These are phyloP conservation scores for Rhodotorula paludigena DNA, from an alignment of 768 basidiomycete species.

Conservation along the genomic window DNA sequence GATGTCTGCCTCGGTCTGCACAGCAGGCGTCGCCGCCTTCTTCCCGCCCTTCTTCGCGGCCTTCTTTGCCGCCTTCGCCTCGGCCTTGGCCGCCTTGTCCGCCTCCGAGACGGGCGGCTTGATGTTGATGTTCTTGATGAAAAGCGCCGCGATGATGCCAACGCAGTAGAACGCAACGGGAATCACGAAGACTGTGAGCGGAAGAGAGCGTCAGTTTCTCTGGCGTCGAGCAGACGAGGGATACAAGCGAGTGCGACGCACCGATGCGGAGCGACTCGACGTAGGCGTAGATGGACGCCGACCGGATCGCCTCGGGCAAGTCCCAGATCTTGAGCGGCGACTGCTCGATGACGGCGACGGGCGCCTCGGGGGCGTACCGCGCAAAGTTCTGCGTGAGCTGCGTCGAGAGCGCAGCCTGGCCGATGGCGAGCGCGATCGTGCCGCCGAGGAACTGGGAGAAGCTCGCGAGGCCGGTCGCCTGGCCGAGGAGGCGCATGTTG, in stretches of 20 bases:
- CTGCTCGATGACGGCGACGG: slow-evolving; percentile 40
- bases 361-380: slow-evolving; percentile 41
- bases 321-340: slow-evolving; percentile 41
- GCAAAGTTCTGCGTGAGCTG: slow-evolving; percentile 45
- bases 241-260: background rate
- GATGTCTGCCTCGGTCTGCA: background rate
- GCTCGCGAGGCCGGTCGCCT: slow-evolving; percentile 42
- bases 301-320: slow-evolving; percentile 32
- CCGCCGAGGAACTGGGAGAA: slow-evolving; percentile 41
- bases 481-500: slow-evolving; percentile 42
- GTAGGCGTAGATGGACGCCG: slow-evolving; percentile 35
- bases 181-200: slow-evolving; percentile 16
- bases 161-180: slow-evolving; percentile 38
- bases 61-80: slow-evolving; percentile 47
- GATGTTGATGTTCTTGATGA: slow-evolving; percentile 47
- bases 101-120: slow-evolving; percentile 26
- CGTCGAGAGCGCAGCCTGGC: slow-evolving; percentile 47
- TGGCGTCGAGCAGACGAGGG: background rate
- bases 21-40: slow-evolving; percentile 38
- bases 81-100: slow-evolving; percentile 49
- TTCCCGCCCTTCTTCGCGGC: slow-evolving; percentile 52
- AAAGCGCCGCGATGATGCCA: slow-evolving; percentile 41
- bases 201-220: background rate
- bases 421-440: slow-evolving; percentile 46
- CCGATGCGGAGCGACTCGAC: slow-evolving; percentile 31